These are phyloP conservation scores for Streptanthus diversifolius DNA, from an alignment of 345 rosid genomes.

Conservation along the genomic window DNA sequence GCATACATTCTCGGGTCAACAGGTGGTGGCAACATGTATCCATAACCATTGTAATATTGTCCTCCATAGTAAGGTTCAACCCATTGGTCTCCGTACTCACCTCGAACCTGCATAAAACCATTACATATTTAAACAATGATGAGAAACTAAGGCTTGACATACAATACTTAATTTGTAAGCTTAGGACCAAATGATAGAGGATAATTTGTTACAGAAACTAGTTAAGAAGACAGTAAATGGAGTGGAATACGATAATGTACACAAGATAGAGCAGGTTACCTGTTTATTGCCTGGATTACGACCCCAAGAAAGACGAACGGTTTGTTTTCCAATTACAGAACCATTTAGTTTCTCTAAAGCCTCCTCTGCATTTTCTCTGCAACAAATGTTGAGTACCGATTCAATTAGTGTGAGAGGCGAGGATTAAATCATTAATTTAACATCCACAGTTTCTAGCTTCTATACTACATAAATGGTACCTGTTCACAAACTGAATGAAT, in stretches of 20 bases:
- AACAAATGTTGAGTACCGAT: slow-evolving; percentile 7
- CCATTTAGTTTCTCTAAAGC: slow-evolving; percentile 76
- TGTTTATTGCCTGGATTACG: slow-evolving; percentile 75
- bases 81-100: slow-evolving; percentile 72
- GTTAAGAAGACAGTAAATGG: not conserved
- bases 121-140: not conserved
- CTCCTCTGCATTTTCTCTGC: slow-evolving; percentile 81
- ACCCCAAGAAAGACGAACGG: slow-evolving; percentile 86
- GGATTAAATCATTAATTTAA: not conserved
- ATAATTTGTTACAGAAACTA: not conserved
- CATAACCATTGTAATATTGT: slow-evolving; percentile 71
- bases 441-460: not conserved
- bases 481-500: slow-evolving; percentile 83
- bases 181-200: too few relatives aligned
- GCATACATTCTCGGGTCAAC: slow-evolving; percentile 74
- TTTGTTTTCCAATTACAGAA: slow-evolving; percentile 62
- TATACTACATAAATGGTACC: slow-evolving; percentile 40
- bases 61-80: slow-evolving; percentile 72
- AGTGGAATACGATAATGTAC: not conserved
- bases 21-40: slow-evolving; percentile 59
- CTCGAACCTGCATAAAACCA: slow-evolving; percentile 51
- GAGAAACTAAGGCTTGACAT: too few relatives aligned
- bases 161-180: too few relatives aligned
- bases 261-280: slow-evolving; percentile 33
- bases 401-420: not conserved